Base-by-base conservation (phyloP, 2,329 filamentous ascomycete species). In the Sarocladiaceae sp. region DNA sequence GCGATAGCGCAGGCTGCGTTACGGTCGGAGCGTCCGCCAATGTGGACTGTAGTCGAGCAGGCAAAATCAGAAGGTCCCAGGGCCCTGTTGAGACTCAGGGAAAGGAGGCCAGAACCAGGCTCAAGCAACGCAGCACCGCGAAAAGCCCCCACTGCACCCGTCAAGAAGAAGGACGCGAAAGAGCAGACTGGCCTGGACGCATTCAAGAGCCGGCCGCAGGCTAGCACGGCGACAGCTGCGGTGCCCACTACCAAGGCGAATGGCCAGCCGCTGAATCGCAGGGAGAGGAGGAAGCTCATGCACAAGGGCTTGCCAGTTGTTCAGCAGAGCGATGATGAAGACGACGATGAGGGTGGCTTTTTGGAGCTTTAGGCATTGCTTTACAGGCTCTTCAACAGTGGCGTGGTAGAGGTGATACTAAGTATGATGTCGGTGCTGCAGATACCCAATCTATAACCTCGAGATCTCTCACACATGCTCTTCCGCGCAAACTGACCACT, bases 21-120 rank as follows among this genome's bases (percentile, higher is more conserved):
- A 13, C 63, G 64, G n/a, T 59, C 65, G 4, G 65, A 72, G 47
- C 62, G 74, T 47, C 71, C 74, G 6, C 71, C 76, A n/a, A 75
- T 89, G 67, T 89, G 85, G 85, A 63, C 65, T 13, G 64, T 72
- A 12, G 73, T 91, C 15, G 83, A 86, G 63, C 69, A 76, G 54
- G 74, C 80, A 11, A 80, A 84, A 68, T 65, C 69, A 44, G 67
- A 78, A 29, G 80, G 80, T 6, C 66, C 58, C 3, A 52, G 66
- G 1, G 71, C 70, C 12, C 57, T 85, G 43, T 69, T 76, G 47
- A 64, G 58, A 43, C 55, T 85, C 41, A 69, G 80, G 43, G 77
- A 84, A 51, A 72, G 79, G 47, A 63, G 60, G 19, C 51, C 58
- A 12, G 45, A 51, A 29, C 53, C 51, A 5, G 47, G 48, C 6